Conservation (phyloP, 1,139 yeast species). For the Zhuliangozyma parablackwelliae region DNA sequence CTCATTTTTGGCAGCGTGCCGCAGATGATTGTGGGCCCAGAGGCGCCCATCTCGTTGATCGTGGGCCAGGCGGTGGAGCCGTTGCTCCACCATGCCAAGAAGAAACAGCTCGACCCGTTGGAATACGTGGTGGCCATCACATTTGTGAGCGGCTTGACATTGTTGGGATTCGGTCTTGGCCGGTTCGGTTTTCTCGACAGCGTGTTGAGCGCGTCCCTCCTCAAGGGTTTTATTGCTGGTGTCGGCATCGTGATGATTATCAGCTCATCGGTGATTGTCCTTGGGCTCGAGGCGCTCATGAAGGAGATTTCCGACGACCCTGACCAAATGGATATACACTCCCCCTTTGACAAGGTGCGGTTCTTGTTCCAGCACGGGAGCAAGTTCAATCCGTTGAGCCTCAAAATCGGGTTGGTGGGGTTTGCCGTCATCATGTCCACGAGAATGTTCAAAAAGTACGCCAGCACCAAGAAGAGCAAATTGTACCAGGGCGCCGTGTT, state of each 20-base stretch:
- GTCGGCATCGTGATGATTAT: slow-evolving; percentile 90
- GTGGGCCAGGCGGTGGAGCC: slow-evolving; percentile 91
- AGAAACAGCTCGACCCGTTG: slow-evolving; percentile 46
- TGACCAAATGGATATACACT: slow-evolving; percentile 54
- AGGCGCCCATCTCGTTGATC: slow-evolving; percentile 85
- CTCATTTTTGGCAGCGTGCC: slow-evolving; percentile 88
- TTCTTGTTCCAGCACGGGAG: slow-evolving; percentile 43
- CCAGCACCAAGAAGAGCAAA: slow-evolving; percentile 12
- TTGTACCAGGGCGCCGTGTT: slow-evolving; percentile 35
- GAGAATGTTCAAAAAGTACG: slow-evolving; percentile 39
- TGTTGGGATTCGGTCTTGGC: slow-evolving; percentile 74
- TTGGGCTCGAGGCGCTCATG: slow-evolving; percentile 54
- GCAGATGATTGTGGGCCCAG: slow-evolving; percentile 96
- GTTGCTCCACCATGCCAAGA: slow-evolving; percentile 46
- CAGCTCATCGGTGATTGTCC: slow-evolving; percentile 67
- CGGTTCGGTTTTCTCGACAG: slow-evolving; percentile 88
- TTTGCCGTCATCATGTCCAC: slow-evolving; percentile 39
- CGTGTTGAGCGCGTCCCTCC: slow-evolving; percentile 73
- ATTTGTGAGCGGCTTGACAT: slow-evolving; percentile 69
- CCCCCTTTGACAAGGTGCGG: slow-evolving; percentile 66
- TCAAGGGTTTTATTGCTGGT: slow-evolving; percentile 87
- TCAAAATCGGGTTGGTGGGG: slow-evolving; percentile 47
- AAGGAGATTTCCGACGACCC: slow-evolving; percentile 31
- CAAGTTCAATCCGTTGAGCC: slow-evolving; percentile 50
- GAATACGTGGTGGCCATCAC: slow-evolving; percentile 72